A percentile compares a stretch with the other conserved stretches of the same genome.
These are phyloP conservation scores for Cardiospermum halicacabum DNA, from an alignment of 345 rosid species.

Conservation along the genomic window DNA sequence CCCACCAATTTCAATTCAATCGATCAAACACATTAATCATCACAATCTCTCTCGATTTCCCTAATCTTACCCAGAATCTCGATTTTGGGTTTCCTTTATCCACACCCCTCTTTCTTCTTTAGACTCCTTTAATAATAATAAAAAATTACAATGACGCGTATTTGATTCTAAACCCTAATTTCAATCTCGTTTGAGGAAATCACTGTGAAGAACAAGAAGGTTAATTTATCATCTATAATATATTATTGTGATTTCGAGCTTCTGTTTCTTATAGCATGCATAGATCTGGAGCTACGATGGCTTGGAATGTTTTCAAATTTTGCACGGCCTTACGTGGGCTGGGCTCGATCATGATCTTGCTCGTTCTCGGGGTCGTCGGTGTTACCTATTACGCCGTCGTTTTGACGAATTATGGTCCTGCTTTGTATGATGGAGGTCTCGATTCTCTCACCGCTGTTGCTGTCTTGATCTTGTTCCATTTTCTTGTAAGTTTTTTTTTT, in stretches of 20 bases:
- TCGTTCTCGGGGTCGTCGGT: constrained; percentile 88
- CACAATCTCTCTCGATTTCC: neutral
- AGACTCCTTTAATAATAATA: no score
- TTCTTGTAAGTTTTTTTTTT: constrained; percentile 46
- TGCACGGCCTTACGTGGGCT: constrained; percentile 91
- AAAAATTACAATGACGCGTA: no score
- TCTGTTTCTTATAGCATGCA: constrained; percentile 46
- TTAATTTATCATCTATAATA: no score
- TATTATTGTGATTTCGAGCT: neutral
- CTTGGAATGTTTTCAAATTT: constrained; percentile 98
- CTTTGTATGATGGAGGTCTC: constrained; percentile 61
- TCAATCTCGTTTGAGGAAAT: neutral
- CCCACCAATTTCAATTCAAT: no score
- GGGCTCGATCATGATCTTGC: constrained; percentile 97
- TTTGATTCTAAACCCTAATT: constrained; percentile 2
- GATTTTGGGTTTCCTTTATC: constrained; percentile 3
- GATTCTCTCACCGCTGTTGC: constrained; percentile 48
- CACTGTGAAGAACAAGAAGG: neutral
- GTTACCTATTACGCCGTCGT: constrained; percentile 94
- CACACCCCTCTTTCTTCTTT: no score
- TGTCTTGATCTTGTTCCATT: constrained; percentile 72
- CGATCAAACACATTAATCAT: no score
- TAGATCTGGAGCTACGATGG: constrained; percentile 95
- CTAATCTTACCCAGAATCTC: neutral
- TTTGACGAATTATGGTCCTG: constrained; percentile 79